Evolutionary conservation across 352 stramenopile genomes (phyloP), one percentile per base, ranked within the genome.

Genomic region (Phytopythium montanum): DNA sequence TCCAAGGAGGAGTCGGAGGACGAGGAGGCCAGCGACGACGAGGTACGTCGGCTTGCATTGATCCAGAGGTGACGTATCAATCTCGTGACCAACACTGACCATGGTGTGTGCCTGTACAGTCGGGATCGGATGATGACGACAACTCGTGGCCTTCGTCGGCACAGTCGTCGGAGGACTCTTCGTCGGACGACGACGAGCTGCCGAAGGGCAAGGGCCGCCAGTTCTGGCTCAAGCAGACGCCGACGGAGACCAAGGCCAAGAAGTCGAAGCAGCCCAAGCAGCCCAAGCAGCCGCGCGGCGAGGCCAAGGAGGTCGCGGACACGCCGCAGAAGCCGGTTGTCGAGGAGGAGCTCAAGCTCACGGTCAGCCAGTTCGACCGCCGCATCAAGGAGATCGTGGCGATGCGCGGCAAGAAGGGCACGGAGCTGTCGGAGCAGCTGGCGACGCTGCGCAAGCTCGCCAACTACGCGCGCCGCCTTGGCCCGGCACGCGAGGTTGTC

Each of bases 191-290:
- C 41, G 85, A 89, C 41, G 85, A 95, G 45, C 78, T 72, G 26
- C 82, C 80, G 33, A 79, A 97, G 79, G 90, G 98, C 57, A 98
- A 98, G 80, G 96, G 96, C 51, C 94, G 96, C 74, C 94, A 94
- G 8, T 85, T 82, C 49, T 99, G 96, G 96, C 75, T 99, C 33
- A 99, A 99, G 83, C 90, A 94, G 66, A 92, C 86, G 31, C 66
- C 79, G 10, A 80, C 77, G 34, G 80, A 85, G 49, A 87, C 69
- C 14, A 87, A 86, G 60, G 45, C 58, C 23, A 89, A 86, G 68
- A 72, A 71, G 51, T 52, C 66, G 29, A 79, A 75, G 59, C 70
- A 62, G 7, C 69, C 66, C 26, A 87, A 76, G 68, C 38, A 68
- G 12, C 62, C 68, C 21, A 75, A 79, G 55, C 62, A 71, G 45